Evolutionary conservation across 164 flowering plant genomes (phyloP).

Genomic region (Euptelea pleiosperma): DNA sequence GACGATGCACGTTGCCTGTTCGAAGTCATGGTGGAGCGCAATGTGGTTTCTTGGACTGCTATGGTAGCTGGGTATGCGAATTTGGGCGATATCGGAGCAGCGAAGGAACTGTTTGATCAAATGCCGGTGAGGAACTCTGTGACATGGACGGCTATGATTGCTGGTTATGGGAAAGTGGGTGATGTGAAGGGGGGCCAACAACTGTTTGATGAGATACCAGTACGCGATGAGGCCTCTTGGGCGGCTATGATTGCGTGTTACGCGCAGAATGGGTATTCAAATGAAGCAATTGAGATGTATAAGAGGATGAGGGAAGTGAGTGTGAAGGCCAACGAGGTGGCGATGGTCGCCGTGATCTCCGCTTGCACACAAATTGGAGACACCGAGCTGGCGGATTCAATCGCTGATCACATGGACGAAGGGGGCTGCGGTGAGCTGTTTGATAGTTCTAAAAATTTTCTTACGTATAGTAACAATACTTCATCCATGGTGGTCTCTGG

Average conservation of each 20-base stretch:
- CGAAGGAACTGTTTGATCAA: conserved; percentile 34
- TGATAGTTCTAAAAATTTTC: background rate
- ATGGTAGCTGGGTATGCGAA: conserved; percentile 50
- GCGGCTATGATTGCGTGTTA: conserved; percentile 48
- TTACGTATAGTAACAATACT: too few relatives aligned
- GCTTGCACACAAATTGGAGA: conserved; percentile 49
- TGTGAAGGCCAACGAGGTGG: conserved; percentile 34
- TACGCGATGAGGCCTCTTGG: conserved; percentile 27
- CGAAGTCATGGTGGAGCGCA: conserved; percentile 27
- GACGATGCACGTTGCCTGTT: conserved; percentile 29
- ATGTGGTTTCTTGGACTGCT: conserved; percentile 33
- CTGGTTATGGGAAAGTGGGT: conserved; percentile 47
- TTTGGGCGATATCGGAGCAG: conserved; percentile 29
- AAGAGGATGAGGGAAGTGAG: conserved; percentile 29
- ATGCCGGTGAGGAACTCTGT: conserved; percentile 38
- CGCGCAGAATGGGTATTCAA: conserved; percentile 40
- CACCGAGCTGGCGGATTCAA: conserved; percentile 16
- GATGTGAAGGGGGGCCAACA: conserved; percentile 25
- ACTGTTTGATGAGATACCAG: conserved; percentile 29
- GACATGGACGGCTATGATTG: conserved; percentile 46
- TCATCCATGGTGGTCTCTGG: too few relatives aligned
- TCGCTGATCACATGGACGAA: conserved; percentile 26
- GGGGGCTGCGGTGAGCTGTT: conserved; percentile 24
- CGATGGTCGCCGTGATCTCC: conserved; percentile 47
- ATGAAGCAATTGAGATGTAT: conserved; percentile 39